Conservation (phyloP, 2,329 filamentous ascomycete species). For the Claviceps maximensis region DNA sequence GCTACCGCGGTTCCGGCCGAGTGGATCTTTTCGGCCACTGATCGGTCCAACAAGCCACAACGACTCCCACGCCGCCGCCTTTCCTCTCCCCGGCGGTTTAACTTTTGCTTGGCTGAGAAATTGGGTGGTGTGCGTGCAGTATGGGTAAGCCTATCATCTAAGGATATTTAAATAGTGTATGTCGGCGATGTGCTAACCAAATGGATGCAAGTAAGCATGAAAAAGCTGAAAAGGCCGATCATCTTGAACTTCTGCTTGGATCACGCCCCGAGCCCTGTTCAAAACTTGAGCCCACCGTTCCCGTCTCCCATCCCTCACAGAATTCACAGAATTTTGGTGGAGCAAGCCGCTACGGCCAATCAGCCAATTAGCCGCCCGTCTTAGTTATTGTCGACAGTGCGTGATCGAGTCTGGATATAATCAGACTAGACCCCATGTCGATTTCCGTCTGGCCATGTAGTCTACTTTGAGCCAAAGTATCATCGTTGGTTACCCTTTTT, state of each 20-base stretch:
- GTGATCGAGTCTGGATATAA: constrained; percentile 3
- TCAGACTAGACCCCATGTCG: constrained; percentile 3
- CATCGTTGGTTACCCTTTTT: constrained; percentile 1
- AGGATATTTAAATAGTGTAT: not conserved
- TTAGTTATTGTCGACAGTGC: not conserved
- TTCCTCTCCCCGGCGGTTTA: not conserved
- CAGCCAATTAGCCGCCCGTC: constrained; percentile 1
- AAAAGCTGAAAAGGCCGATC: not conserved
- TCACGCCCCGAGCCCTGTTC: not conserved
- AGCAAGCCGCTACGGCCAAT: not conserved
- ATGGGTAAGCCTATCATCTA: not conserved
- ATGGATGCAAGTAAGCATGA: not conserved
- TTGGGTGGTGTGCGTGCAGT: not conserved
- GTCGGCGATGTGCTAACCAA: not conserved
- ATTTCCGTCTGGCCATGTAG: not conserved
- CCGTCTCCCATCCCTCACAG: constrained; percentile 1
- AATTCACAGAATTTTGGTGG: too few species aligned
- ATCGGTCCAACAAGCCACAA: constrained; percentile 5
- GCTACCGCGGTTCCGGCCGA: constrained; percentile 6
- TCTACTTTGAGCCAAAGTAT: constrained; percentile 1
- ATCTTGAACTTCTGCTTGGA: not conserved
- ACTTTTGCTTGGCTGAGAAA: not conserved
- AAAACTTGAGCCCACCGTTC: not conserved
- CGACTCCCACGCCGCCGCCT: not conserved
- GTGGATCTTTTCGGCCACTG: constrained; percentile 9